phyloP scores from a whole-genome alignment of 345 rosid species.

The Kernera saxatilis region DNA sequence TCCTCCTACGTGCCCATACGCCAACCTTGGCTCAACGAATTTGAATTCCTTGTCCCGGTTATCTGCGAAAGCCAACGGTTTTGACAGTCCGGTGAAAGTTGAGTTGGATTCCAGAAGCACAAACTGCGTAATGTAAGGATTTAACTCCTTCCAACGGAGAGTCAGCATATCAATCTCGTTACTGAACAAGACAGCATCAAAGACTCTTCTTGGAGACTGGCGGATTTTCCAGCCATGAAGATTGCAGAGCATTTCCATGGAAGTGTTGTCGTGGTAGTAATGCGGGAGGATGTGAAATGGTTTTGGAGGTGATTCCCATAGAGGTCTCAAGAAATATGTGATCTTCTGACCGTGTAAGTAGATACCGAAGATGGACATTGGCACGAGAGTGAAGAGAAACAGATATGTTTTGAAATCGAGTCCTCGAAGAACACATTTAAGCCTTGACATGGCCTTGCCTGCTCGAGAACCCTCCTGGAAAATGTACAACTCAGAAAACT shows the following conservation, averaged over 20 bases:
- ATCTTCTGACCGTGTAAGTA: constrained; percentile 32
- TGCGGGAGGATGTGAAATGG: constrained; percentile 26
- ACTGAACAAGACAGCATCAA: constrained; percentile 81
- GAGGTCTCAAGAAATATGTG: constrained; percentile 33
- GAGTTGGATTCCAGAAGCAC: constrained; percentile 92
- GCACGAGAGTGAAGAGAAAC: constrained; percentile 15
- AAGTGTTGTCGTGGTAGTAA: constrained; percentile 49
- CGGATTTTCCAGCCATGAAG: constrained; percentile 90
- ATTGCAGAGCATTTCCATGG: constrained; percentile 65
- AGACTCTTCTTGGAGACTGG: constrained; percentile 68
- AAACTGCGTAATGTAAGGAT: constrained; percentile 69
- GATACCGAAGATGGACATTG: constrained; percentile 20
- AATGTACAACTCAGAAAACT: not conserved
- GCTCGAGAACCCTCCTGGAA: constrained; percentile 29
- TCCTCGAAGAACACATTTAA: constrained; percentile 2
- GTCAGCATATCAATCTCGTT: constrained; percentile 71
- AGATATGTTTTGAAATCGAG: constrained; percentile 6
- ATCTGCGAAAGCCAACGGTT: constrained; percentile 49
- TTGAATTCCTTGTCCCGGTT: constrained; percentile 44
- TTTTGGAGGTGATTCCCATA: constrained; percentile 32
- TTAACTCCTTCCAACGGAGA: constrained; percentile 80
- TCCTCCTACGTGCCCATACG: constrained; percentile 75
- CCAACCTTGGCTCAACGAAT: constrained; percentile 59
- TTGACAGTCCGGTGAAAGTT: constrained; percentile 65
- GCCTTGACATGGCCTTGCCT: constrained; percentile 17